phyloP scores from a whole-genome alignment of 2,329 filamentous ascomycete genomes.

The Xylaria sp. region DNA sequence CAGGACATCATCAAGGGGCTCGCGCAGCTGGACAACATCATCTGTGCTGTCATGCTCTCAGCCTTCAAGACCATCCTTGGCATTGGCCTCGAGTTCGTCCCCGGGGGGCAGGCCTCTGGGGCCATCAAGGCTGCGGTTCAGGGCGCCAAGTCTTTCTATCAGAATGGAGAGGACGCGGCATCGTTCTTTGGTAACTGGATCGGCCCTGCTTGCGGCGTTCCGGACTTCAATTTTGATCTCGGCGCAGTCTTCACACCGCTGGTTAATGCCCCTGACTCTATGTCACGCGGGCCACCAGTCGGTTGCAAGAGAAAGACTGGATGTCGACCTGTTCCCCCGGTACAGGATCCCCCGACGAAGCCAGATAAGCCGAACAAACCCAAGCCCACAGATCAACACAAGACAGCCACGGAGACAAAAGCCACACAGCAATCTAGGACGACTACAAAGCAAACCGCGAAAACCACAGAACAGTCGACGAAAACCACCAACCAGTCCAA shows the following conservation, averaged over 20 bases:
- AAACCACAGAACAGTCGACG: not conserved
- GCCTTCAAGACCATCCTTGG: not conserved
- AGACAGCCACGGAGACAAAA: not conserved
- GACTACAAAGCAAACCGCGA: not conserved
- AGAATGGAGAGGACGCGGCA: not conserved
- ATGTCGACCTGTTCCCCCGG: not conserved
- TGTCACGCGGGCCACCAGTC: not conserved
- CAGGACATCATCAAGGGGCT: not conserved
- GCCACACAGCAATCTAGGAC: not conserved
- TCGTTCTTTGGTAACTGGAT: not conserved
- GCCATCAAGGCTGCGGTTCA: not conserved
- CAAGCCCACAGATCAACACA: not conserved
- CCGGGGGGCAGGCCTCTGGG: not conserved
- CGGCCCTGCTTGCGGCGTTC: not conserved
- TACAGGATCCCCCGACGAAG: not conserved
- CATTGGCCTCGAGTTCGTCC: not conserved
- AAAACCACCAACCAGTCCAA: not conserved
- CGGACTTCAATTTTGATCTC: not conserved
- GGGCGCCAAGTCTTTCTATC: not conserved
- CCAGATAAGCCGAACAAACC: not conserved
- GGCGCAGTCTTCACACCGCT: not conserved
- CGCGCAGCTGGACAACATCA: not conserved
- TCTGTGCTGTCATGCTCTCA: not conserved
- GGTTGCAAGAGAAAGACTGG: not conserved
- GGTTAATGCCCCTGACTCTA: not conserved